phyloP scores from a whole-genome alignment of 2,329 filamentous ascomycete species.

The Trichoderma koningiopsis region DNA sequence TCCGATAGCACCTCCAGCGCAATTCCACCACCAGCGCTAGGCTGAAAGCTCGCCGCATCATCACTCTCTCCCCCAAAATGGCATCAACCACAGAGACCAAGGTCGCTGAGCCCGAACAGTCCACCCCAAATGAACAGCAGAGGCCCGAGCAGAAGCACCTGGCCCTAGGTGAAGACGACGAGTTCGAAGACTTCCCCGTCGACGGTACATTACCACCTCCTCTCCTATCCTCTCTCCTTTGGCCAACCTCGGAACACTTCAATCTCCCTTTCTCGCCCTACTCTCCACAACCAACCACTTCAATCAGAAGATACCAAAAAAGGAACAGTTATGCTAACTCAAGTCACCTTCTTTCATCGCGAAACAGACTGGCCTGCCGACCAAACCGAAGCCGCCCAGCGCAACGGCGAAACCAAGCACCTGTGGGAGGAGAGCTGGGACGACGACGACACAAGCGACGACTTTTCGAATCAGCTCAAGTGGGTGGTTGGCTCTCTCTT shows the following conservation, averaged over 20 bases:
- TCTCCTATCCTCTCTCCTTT: neutral
- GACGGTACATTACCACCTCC: slow-evolving; percentile 66
- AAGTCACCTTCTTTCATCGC: neutral
- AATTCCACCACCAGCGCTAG: slow-evolving; percentile 5
- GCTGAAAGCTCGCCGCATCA: slow-evolving; percentile 18
- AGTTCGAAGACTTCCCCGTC: slow-evolving; percentile 98
- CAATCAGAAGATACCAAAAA: neutral
- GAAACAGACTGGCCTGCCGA: slow-evolving; percentile 89
- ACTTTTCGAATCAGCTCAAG: slow-evolving; percentile 95
- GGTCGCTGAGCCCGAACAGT: slow-evolving; percentile 34
- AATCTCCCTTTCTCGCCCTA: neutral
- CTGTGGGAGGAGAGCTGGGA: slow-evolving; percentile 99
- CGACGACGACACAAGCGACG: slow-evolving; percentile 94
- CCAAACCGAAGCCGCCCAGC: slow-evolving; percentile 79
- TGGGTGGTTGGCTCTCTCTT: slow-evolving; percentile 48
- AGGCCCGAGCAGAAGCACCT: slow-evolving; percentile 53
- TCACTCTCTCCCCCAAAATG: slow-evolving; percentile 27
- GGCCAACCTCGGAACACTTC: neutral
- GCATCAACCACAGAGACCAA: slow-evolving; percentile 37
- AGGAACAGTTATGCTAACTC: neutral
- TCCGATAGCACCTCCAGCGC: neutral
- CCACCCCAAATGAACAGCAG: slow-evolving; percentile 33
- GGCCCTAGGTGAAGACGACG: slow-evolving; percentile 92
- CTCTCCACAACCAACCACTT: neutral
- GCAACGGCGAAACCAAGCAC: slow-evolving; percentile 69